Evolutionary conservation across 2,329 filamentous ascomycete species (phyloP), one percentile per base, ranked within the genome.

Genomic region (Trichophyton simii): DNA sequence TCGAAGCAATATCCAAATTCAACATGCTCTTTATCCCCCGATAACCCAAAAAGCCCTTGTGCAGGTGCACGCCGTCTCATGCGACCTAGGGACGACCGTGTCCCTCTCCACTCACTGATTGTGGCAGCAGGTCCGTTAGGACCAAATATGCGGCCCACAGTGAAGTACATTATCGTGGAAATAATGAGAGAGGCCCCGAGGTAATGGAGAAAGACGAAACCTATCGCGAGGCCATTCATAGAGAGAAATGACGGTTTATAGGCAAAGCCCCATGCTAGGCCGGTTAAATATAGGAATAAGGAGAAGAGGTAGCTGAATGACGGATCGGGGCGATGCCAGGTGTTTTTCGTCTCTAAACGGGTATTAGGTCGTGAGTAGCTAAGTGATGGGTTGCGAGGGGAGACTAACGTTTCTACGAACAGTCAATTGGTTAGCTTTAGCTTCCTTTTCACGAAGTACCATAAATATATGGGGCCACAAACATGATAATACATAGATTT

Each of bases 1-100:
- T 87, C 85, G 73, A 87, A 87, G 71, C 85, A 87, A 70, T 87
- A 87, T 60, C 85, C 85, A 73, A 87, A 87, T 68, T 87, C 85
- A 64, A 87, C 71, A 63, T 81, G 81, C 60, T 86, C 83, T 34
- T 79, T 80, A 64, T 77, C 75, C 8, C 75, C 76, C 0, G 80
- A 78, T 60, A 82, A 80, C 3, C 79, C 76, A 67, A 87, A 86
- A 5, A 87, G 72, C 1, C 84, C 83, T 68, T 81, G 76, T 57
- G 77, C 75, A 18, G 73, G 71, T 60, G 75, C 72, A 63, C 73
- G 63, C 69, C 68, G 65, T 58, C 67, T 63, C 60, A 64, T 61
- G 13, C 63, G 52, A 2, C 65, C 64, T n/a, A 63, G 25, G 13
- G 57, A 52, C 0, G 63, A 58, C 28, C 62, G 73, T 62, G 77